Percentiles rank a stretch among this genome's conserved stretches.
Conservation (phyloP, 1,284 basidiomycete genomes). For the Ustilago tritici region DNA sequence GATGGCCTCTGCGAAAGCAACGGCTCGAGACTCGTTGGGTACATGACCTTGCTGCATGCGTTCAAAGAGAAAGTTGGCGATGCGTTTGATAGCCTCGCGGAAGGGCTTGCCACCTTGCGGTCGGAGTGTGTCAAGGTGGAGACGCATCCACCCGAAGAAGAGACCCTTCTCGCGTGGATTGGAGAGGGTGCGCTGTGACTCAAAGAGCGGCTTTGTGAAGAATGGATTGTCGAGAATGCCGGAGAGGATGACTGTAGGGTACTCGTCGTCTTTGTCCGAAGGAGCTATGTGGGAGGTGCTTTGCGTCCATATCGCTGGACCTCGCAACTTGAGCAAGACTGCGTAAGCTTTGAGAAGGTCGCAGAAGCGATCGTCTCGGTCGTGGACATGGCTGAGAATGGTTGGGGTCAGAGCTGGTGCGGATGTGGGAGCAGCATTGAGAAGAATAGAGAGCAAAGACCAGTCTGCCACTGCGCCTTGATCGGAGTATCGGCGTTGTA, state of each 20-base stretch:
- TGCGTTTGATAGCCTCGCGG: slow-evolving; percentile 57
- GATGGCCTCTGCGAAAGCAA: slow-evolving; percentile 46
- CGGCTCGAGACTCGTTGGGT: slow-evolving; percentile 32
- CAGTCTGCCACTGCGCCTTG: slow-evolving; percentile 27
- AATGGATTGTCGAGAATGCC: slow-evolving; percentile 60
- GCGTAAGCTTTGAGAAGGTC: slow-evolving; percentile 51
- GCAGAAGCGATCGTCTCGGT: slow-evolving; percentile 39
- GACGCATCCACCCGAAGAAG: slow-evolving; percentile 52
- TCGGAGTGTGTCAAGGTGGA: slow-evolving; percentile 48
- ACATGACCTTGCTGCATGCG: slow-evolving; percentile 60
- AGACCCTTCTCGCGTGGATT: slow-evolving; percentile 36
- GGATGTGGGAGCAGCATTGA: slow-evolving; percentile 34
- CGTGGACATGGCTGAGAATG: slow-evolving; percentile 48
- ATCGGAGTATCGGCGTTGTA: slow-evolving; percentile 24
- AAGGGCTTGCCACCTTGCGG: slow-evolving; percentile 33
- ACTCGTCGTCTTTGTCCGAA: slow-evolving; percentile 35
- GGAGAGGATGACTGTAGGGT: slow-evolving; percentile 50
- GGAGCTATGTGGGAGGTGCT: background rate
- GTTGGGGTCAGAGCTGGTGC: slow-evolving; percentile 27
- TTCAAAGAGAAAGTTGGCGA: slow-evolving; percentile 64
- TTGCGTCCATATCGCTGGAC: slow-evolving; percentile 39
- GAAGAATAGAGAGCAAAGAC: slow-evolving; percentile 42
- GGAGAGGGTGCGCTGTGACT: slow-evolving; percentile 25
- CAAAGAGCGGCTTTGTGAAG: slow-evolving; percentile 43
- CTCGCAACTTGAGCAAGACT: slow-evolving; percentile 39